Conservation (phyloP, 495 filamentous ascomycete species). For the Trichocladium uniseriatum region DNA sequence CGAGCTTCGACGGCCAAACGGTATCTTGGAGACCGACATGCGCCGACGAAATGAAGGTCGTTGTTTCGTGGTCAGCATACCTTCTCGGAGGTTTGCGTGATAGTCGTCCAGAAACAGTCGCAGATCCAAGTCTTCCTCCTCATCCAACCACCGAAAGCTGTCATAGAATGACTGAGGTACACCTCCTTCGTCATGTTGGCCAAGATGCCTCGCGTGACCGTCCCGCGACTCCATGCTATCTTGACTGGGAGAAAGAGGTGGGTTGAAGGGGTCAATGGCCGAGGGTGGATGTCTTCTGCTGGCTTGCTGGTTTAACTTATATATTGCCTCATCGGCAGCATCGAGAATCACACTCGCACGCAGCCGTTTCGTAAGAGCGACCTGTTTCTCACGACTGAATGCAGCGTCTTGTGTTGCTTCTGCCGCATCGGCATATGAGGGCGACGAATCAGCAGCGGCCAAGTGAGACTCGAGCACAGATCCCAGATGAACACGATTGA, state of each 20-base stretch:
- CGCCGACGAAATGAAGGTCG: slow-evolving; percentile 44
- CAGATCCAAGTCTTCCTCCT: slow-evolving; percentile 65
- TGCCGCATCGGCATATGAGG: slow-evolving; percentile 62
- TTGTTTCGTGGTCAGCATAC: slow-evolving; percentile 31
- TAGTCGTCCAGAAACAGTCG: slow-evolving; percentile 50
- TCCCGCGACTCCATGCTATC: slow-evolving; percentile 32
- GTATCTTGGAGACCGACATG: slow-evolving; percentile 45
- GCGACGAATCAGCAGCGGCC: slow-evolving; percentile 47
- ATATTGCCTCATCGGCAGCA: slow-evolving; percentile 59
- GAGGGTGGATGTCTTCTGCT: slow-evolving; percentile 27
- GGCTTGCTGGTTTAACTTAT: slow-evolving; percentile 38
- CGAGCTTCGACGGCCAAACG: slow-evolving; percentile 42
- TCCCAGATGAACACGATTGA: slow-evolving; percentile 20
- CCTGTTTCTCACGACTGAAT: slow-evolving; percentile 66
- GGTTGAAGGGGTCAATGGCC: slow-evolving; percentile 19
- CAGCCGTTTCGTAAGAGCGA: slow-evolving; percentile 47
- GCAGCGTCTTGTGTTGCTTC: slow-evolving; percentile 45
- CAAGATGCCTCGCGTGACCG: slow-evolving; percentile 24
- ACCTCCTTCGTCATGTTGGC: slow-evolving; percentile 33
- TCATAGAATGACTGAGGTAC: slow-evolving; percentile 46
- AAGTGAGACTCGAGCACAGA: slow-evolving; percentile 32
- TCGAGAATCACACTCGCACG: slow-evolving; percentile 56
- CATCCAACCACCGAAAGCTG: slow-evolving; percentile 72
- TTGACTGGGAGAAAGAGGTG: slow-evolving; percentile 21
- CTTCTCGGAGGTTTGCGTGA: slow-evolving; percentile 39